These are phyloP conservation scores for Biscogniauxia sp. DNA, from an alignment of 2,329 filamentous ascomycete species.

Conservation along the genomic window DNA sequence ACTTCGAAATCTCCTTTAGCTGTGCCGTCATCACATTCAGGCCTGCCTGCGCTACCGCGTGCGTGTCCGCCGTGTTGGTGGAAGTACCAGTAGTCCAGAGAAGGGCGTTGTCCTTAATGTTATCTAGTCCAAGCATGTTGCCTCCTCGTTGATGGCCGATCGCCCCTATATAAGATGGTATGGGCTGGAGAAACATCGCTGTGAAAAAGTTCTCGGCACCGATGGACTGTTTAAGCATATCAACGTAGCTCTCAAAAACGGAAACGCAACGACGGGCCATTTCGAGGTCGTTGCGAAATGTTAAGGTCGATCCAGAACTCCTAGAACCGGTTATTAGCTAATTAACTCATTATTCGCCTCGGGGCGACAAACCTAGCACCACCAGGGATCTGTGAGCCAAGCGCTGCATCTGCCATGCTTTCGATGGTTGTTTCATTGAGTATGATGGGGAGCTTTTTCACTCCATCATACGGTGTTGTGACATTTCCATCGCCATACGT, in stretches of 20 bases:
- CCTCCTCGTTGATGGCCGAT: conserved; percentile 21
- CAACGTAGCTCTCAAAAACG: conserved; percentile 14
- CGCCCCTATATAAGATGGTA: conserved; percentile 21
- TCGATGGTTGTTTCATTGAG: conserved; percentile 9
- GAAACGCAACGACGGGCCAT: conserved; percentile 17
- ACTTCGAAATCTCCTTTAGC: conserved; percentile 21
- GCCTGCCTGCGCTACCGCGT: conserved; percentile 16
- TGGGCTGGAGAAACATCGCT: conserved; percentile 22
- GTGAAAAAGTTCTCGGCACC: conserved; percentile 18
- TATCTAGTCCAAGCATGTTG: conserved; percentile 29
- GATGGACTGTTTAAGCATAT: conserved; percentile 15
- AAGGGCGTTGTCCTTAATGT: conserved; percentile 17
- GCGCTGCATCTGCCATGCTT: conserved; percentile 22
- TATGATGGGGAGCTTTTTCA: conserved; percentile 15
- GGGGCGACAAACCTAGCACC: conserved; percentile 14
- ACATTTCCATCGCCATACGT: conserved; percentile 17
- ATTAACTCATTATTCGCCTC: background rate
- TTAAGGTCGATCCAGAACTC: conserved; percentile 18
- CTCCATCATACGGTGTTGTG: conserved; percentile 17
- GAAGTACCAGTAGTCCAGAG: conserved; percentile 21
- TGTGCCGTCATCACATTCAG: conserved; percentile 15
- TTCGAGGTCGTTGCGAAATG: conserved; percentile 20
- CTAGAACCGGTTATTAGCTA: conserved; percentile 12
- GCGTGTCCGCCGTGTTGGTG: conserved; percentile 10
- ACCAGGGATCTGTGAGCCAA: conserved; percentile 14